Percentiles rank a stretch among this genome's conserved stretches.
These are phyloP conservation scores for Russula griseocarnosa DNA, from an alignment of 768 basidiomycete species.

Conservation along the genomic window DNA sequence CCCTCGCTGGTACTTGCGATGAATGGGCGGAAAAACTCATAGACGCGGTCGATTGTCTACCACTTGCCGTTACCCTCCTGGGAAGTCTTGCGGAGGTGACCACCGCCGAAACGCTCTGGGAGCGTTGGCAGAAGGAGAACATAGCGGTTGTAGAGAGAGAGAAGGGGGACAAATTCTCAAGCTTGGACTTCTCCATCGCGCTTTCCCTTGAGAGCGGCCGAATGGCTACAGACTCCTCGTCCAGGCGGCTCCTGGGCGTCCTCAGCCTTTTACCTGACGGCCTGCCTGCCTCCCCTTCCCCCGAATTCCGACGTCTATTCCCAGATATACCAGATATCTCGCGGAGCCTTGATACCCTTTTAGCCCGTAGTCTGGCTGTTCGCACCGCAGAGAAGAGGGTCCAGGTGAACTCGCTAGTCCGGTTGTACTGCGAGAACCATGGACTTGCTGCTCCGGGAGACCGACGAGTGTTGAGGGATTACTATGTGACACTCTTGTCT, in stretches of 20 bases:
- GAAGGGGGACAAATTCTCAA: conserved; percentile 16
- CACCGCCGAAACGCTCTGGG: conserved; percentile 22
- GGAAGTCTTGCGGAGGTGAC: conserved; percentile 21
- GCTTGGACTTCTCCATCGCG: conserved; percentile 20
- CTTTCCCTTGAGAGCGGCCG: conserved; percentile 21
- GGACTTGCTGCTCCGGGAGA: not conserved
- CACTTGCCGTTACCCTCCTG: conserved; percentile 23
- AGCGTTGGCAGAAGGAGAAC: conserved; percentile 22
- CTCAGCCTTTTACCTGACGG: conserved; percentile 21
- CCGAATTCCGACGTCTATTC: conserved; percentile 12
- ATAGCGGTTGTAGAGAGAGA: conserved; percentile 20
- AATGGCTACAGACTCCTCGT: conserved; percentile 15
- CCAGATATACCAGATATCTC: conserved; percentile 7
- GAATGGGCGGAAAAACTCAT: conserved; percentile 25
- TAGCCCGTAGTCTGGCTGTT: conserved; percentile 19
- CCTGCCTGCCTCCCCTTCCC: conserved; percentile 1
- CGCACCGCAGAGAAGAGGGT: conserved; percentile 14
- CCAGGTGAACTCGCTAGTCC: conserved; percentile 24
- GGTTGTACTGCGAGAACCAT: conserved; percentile 18
- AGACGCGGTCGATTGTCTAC: conserved; percentile 19
- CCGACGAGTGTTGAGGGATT: conserved; percentile 12
- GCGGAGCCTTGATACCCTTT: conserved; percentile 17
- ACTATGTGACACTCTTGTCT: conserved; percentile 19
- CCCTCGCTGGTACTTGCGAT: conserved; percentile 14
- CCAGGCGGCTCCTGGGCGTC: conserved; percentile 15